phyloP scores from a whole-genome alignment of 2,329 filamentous ascomycete genomes.

The Talaromyces atroroseus region DNA sequence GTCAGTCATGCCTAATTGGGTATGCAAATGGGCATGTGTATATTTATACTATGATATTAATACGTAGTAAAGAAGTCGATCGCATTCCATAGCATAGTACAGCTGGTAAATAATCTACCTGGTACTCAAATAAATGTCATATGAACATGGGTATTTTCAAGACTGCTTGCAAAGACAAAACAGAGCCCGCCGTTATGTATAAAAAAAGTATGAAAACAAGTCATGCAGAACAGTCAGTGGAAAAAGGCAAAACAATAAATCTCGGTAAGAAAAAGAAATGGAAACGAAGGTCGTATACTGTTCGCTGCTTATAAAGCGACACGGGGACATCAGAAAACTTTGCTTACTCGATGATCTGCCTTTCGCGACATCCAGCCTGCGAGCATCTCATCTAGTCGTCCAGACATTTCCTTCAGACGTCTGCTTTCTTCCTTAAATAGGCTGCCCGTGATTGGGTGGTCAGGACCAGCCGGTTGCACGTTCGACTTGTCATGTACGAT shows the following conservation, averaged over 20 bases:
- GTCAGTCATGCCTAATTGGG: not conserved
- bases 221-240: not conserved
- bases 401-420: constrained; percentile 79
- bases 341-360: constrained; percentile 19
- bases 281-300: constrained; percentile 9
- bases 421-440: constrained; percentile 85
- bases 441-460: constrained; percentile 75
- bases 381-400: constrained; percentile 82
- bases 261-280: constrained; percentile 12
- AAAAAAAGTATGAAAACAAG: constrained; percentile 15
- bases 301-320: constrained; percentile 4
- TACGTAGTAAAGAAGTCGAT: too few species aligned
- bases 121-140: constrained; percentile 1
- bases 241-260: not conserved
- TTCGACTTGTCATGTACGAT: constrained; percentile 91
- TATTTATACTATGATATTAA: too few species aligned
- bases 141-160: constrained; percentile 14
- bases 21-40: too few species aligned
- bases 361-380: constrained; percentile 65
- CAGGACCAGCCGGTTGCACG: constrained; percentile 69
- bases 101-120: not conserved
- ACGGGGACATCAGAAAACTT: constrained; percentile 16
- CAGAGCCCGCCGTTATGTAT: constrained; percentile 12
- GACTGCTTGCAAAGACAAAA: constrained; percentile 10
- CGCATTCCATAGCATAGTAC: not conserved